A percentile compares a stretch with the other conserved stretches of the same genome.
phyloP scores from a whole-genome alignment of 345 rosid species.

The Brassica napus region Da-Ae NC_063436.1:4653001-4653500 shows the following conservation, averaged over 20 bases:
- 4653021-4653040: background rate
- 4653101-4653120: background rate
- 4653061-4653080: background rate
- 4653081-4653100: conserved; percentile 9
- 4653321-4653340: conserved; percentile 24
- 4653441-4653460: conserved; percentile 39
- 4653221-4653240: background rate
- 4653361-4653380: conserved; percentile 35
- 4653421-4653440: conserved; percentile 41
- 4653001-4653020: background rate
- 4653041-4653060: conserved; percentile 8
- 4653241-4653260: conserved; percentile 8
- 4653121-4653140: conserved; percentile 18
- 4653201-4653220: conserved; percentile 6
- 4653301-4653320: background rate
- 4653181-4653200: background rate
- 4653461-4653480: conserved; percentile 35
- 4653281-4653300: conserved; percentile 24
- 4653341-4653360: conserved; percentile 19
- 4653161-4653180: background rate
- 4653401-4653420: conserved; percentile 35
- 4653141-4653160: background rate
- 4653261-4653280: conserved; percentile 25
- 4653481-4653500: conserved; percentile 4
- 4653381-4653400: conserved; percentile 35